Evolutionary conservation across 169 alveolate species (phyloP), one percentile per base, ranked within the genome.

Genomic region (Fabrea salina): DNA sequence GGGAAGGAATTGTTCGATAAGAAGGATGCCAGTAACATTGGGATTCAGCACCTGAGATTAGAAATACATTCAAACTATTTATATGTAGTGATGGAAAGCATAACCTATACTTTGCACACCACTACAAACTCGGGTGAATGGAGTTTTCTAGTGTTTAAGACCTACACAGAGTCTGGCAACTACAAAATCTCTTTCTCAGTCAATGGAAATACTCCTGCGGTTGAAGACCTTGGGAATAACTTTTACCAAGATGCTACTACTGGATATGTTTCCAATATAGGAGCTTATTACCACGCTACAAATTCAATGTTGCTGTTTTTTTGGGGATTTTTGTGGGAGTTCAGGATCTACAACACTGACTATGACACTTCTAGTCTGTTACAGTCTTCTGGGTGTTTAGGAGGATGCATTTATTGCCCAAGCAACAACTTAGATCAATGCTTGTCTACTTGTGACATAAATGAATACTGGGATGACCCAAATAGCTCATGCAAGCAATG

Each of bases 391-490:
- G 41, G 19, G 1, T 13, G 43, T 3, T 16, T 35, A 25, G 16
- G 39, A 8, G 13, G 54, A 19, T n/a, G 41, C 16, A 51, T 3
- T 51, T 51, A 33, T 4, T 27, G 59, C 7, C 19, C 27, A 22
- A 22, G 59, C 8, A 30, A 30, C 27, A 5, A 22, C 19, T 22
- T 22, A 22, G 37, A 51, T 1, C 19, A 22, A 2, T 64, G 75
- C 57, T 39, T 64, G 0, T 56, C 75, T 35, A 33, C 35, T 19
- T 64, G 75, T 41, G n/a, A 19, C 19, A 32, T 64, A 2, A 2
- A 64, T 40, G 57, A 64, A 40, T 64, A 37, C 30, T 64, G 75
- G 50, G 19, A 0, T 4, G 75, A 56, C 19, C 75, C 75, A 37
- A 40, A 19, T 40, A 33, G 41, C 30, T 1, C 6, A 32, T 64